These are phyloP conservation scores for Fraxinus velutina DNA, from an alignment of 305 asterid genomes.

Conservation along the genomic window DNA sequence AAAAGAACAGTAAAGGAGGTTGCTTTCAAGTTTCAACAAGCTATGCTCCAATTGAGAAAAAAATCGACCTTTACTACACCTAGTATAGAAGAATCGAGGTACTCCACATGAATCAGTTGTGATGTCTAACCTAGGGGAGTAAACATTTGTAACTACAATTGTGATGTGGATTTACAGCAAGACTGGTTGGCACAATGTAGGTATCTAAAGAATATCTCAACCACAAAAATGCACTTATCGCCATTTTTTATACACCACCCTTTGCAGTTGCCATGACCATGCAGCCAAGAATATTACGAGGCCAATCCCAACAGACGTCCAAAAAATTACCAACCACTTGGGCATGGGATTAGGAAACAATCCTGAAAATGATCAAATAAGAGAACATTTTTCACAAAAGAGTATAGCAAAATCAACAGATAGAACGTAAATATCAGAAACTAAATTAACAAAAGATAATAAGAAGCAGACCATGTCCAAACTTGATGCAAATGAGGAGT, in stretches of 20 bases:
- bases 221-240: constrained; percentile 24
- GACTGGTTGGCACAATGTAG: constrained; percentile 24
- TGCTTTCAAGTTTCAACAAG: background rate
- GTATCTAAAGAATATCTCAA: background rate
- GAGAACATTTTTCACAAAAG: background rate
- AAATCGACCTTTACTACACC: background rate
- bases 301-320: constrained; percentile 58
- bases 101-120: constrained; percentile 23
- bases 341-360: constrained; percentile 77
- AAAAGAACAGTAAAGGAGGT: background rate
- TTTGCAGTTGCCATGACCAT: constrained; percentile 79
- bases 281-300: constrained; percentile 46
- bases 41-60: background rate
- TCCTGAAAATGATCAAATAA: constrained; percentile 41
- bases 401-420: background rate
- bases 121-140: constrained; percentile 37
- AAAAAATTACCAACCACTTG: constrained; percentile 67
- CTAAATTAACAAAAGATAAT: background rate
- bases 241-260: constrained; percentile 56
- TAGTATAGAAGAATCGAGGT: constrained; percentile 31
- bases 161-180: constrained; percentile 38
- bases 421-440: background rate
- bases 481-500: constrained; percentile 85
- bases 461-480: constrained; percentile 68
- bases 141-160: constrained; percentile 30